Base-by-base conservation (phyloP, 1,139 yeast species). In the Groenewaldozyma auringiensis region DNA sequence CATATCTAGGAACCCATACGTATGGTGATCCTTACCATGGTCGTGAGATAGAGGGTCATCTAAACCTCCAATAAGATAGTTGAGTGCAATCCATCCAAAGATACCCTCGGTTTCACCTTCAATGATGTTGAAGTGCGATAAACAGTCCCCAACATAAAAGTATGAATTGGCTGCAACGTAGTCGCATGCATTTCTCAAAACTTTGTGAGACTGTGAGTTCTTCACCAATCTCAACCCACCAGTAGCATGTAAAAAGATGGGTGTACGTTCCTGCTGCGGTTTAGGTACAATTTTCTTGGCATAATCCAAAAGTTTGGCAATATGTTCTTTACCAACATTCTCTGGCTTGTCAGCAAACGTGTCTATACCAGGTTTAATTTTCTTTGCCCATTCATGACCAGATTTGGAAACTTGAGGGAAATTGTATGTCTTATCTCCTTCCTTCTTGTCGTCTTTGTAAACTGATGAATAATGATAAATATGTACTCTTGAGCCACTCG, bases 41-140 rank as follows among this genome's bases (percentile, higher is more conserved):
- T 69, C 65, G 50, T 76, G 79, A n/a, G 54, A 47, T 4, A 58
- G 61, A 0, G 81, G 79, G 31, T 52, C 51, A 9, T 79, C 80
- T 40, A 82, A 69, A 0, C 79, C 67, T 1, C 82, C 83, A 35
- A 79, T 72, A 53, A 84, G 66, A 53, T 83, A 82, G 57, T 86
- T 86, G 38, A 85, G 68, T 0, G 87, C 78, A 8, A 85, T 67
- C 95, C 95, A 86, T 9, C 94, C 92, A 55, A 81, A 85, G 13
- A 86, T 57, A 0, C 94, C 95, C 64, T 86, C 95, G 2, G 75
- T 69, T 54, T 82, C 86, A 1, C 95, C 95, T 51, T 80, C 80
- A 40, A 86, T 79, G 20, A 83, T 76, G 48, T 78, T 76, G 22
- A 85, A 71, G 59, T 84, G 94, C 2, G 61, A 45, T 3, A 46